Percentiles rank a stretch among this genome's conserved stretches.
These are phyloP conservation scores for Phytophthora macrochlamydospora DNA, from an alignment of 352 stramenopile species.

Conservation along the genomic window DNA sequence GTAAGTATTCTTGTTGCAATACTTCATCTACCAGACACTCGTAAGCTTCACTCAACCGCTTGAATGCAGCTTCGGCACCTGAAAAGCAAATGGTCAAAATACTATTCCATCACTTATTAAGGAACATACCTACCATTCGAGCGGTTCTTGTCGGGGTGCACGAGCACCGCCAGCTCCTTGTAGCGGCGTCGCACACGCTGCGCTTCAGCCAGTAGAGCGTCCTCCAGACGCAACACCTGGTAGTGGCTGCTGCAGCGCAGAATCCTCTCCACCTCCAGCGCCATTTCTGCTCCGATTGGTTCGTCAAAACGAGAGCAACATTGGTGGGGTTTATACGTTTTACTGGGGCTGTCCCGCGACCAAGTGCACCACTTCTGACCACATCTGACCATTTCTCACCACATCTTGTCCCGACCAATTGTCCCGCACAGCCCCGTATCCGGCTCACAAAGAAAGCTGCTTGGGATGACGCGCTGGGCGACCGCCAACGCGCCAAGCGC, in stretches of 20 bases:
- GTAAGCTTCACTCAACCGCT: constrained; percentile 77
- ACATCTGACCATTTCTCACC: too few relatives aligned
- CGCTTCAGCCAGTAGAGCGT: constrained; percentile 22
- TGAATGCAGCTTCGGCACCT: constrained; percentile 82
- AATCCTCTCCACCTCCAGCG: constrained; percentile 26
- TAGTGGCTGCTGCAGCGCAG: constrained; percentile 47
- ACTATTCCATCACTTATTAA: not conserved
- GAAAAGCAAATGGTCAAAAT: constrained; percentile 1
- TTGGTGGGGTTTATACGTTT: too few relatives aligned
- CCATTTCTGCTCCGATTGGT: not conserved
- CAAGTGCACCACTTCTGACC: too few relatives aligned
- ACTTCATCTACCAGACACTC: constrained; percentile 65
- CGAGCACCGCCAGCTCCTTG: constrained; percentile 56
- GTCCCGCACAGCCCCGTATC: too few relatives aligned
- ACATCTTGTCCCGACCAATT: too few relatives aligned
- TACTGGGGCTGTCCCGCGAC: too few relatives aligned
- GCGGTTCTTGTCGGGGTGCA: constrained; percentile 71
- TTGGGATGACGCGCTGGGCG: too few relatives aligned
- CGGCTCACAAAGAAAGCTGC: too few relatives aligned
- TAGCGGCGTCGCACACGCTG: constrained; percentile 48
- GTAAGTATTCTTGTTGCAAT: constrained; percentile 59
- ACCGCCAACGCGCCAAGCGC: too few relatives aligned
- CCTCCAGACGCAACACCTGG: constrained; percentile 42
- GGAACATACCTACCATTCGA: constrained; percentile 24
- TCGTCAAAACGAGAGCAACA: too few relatives aligned